Evolutionary conservation across 2,329 filamentous ascomycete genomes (phyloP).

Genomic region (Fusarium brachygibbosum): DNA sequence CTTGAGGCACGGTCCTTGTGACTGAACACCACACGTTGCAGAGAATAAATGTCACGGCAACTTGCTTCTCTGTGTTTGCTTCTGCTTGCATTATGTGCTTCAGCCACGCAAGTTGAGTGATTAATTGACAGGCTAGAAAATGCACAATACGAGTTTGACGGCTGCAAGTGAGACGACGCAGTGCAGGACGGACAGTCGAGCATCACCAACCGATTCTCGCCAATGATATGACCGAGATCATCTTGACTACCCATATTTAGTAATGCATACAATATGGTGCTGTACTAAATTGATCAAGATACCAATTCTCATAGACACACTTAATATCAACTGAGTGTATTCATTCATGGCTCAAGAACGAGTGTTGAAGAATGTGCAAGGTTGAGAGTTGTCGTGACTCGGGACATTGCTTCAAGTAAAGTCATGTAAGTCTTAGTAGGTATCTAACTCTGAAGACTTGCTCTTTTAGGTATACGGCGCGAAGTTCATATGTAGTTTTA

Average conservation of each 20-base stretch:
- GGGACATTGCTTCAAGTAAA: neutral
- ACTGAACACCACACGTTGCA: slow-evolving; percentile 22
- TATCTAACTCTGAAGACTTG: neutral
- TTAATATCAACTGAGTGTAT: neutral
- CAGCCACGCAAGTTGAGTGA: slow-evolving; percentile 35
- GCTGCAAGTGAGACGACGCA: slow-evolving; percentile 32
- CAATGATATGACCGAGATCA: slow-evolving; percentile 23
- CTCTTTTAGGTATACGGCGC: neutral
- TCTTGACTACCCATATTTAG: slow-evolving; percentile 19
- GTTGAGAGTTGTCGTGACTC: neutral
- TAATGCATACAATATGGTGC: slow-evolving; percentile 6
- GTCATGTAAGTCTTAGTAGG: neutral
- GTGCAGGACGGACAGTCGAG: slow-evolving; percentile 10
- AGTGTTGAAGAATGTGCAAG: neutral
- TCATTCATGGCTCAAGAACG: neutral
- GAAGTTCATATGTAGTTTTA: neutral
- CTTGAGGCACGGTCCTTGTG: neutral
- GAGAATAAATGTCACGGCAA: slow-evolving; percentile 28
- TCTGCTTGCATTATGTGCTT: slow-evolving; percentile 25
- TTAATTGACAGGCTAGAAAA: slow-evolving; percentile 19
- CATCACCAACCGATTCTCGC: slow-evolving; percentile 30
- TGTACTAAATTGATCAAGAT: neutral
- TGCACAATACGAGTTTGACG: slow-evolving; percentile 22
- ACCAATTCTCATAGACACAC: neutral
- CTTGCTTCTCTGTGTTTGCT: slow-evolving; percentile 31